Conservation (phyloP, 768 basidiomycete species). For the Cystoderma amianthinum region DNA sequence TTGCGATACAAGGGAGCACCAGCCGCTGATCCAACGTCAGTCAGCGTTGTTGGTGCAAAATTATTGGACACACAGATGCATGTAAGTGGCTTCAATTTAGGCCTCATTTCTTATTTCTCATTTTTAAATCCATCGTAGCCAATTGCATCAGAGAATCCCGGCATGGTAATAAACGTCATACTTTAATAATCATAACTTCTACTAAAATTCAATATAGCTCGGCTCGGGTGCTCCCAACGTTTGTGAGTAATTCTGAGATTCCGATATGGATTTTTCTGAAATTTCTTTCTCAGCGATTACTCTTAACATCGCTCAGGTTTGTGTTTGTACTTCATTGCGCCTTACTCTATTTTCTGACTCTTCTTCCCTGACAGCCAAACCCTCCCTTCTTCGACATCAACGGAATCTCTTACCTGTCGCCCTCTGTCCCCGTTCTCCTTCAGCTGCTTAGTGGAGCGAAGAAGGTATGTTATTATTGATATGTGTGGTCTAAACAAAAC, state of each 20-base stretch:
- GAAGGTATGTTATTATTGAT: neutral
- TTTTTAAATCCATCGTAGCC: no score
- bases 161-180: conserved; percentile 8
- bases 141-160: conserved; percentile 8
- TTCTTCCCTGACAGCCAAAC: conserved; percentile 12
- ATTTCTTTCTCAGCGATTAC: no score
- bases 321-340: neutral
- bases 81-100: conserved; percentile 8
- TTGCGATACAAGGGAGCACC: conserved; percentile 29
- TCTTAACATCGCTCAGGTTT: conserved; percentile 13
- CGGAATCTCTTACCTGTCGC: conserved; percentile 26
- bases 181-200: neutral
- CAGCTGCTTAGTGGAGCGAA: conserved; percentile 46
- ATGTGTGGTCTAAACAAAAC: no score
- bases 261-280: no score
- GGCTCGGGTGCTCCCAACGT: no score
- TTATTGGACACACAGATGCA: conserved; percentile 20
- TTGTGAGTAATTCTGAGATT: no score
- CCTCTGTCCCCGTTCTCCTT: conserved; percentile 40
- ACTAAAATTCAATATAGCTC: no score
- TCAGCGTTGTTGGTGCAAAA: conserved; percentile 12
- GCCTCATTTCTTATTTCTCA: neutral
- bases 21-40: conserved; percentile 20
- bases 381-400: conserved; percentile 23
- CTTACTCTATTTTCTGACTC: neutral